phyloP scores from a whole-genome alignment of 2,329 filamentous ascomycete genomes.

The Drechslera avenae region DNA sequence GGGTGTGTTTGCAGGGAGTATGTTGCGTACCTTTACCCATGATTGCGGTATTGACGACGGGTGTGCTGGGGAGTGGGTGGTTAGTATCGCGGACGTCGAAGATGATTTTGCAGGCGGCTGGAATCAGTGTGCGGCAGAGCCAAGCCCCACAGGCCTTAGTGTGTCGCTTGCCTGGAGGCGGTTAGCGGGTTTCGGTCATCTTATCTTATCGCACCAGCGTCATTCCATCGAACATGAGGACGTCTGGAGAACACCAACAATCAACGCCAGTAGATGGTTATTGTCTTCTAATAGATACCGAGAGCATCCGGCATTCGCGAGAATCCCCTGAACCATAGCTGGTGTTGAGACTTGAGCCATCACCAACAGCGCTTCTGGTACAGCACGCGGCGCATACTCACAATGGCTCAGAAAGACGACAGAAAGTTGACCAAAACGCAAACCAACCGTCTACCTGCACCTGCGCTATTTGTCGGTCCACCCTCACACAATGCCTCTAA shows the following conservation, averaged over 20 bases:
- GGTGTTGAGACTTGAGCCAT: neutral
- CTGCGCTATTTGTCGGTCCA: slow-evolving; percentile 77
- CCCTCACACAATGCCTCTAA: slow-evolving; percentile 75
- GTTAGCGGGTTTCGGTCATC: slow-evolving; percentile 10
- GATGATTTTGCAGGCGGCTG: slow-evolving; percentile 16
- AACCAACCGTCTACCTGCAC: slow-evolving; percentile 65
- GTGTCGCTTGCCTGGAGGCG: neutral
- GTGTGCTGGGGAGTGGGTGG: slow-evolving; percentile 40
- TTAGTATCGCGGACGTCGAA: slow-evolving; percentile 36
- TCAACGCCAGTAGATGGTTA: neutral
- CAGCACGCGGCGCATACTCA: slow-evolving; percentile 3
- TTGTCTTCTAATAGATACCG: too few relatives aligned
- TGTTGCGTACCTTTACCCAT: slow-evolving; percentile 47
- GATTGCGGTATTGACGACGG: slow-evolving; percentile 44
- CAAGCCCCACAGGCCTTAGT: slow-evolving; percentile 5
- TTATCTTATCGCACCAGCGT: slow-evolving; percentile 30
- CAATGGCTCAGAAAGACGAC: slow-evolving; percentile 26
- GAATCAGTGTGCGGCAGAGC: slow-evolving; percentile 7
- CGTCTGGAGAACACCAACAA: slow-evolving; percentile 3
- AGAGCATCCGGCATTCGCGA: too few relatives aligned
- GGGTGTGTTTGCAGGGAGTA: slow-evolving; percentile 12
- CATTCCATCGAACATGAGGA: slow-evolving; percentile 7
- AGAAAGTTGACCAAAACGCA: slow-evolving; percentile 33
- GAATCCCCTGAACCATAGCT: too few relatives aligned
- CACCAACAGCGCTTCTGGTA: neutral